Conservation (phyloP, 2,329 filamentous ascomycete species). For the Dothiorella sarmentorum region DNA sequence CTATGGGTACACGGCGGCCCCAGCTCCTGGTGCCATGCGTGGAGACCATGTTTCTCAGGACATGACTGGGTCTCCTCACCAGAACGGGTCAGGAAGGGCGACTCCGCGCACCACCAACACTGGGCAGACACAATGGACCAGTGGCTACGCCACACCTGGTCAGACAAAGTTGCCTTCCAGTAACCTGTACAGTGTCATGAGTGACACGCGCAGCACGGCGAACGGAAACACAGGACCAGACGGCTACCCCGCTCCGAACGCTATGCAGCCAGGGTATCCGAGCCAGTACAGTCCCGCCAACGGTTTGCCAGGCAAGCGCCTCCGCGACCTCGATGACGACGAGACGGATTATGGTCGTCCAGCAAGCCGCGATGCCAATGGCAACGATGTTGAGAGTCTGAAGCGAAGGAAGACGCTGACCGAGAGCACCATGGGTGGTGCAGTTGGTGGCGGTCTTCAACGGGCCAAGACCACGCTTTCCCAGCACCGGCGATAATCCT, state of each 20-base stretch:
- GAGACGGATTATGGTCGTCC: slow-evolving; percentile 65
- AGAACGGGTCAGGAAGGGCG: slow-evolving; percentile 75
- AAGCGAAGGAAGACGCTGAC: slow-evolving; percentile 79
- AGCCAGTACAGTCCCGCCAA: slow-evolving; percentile 64
- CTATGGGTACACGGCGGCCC: slow-evolving; percentile 71
- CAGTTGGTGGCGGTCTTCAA: slow-evolving; percentile 18
- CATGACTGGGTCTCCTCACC: slow-evolving; percentile 79
- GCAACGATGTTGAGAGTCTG: slow-evolving; percentile 59
- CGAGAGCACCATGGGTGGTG: slow-evolving; percentile 51
- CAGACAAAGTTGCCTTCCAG: slow-evolving; percentile 66
- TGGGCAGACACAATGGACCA: slow-evolving; percentile 68
- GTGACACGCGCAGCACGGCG: slow-evolving; percentile 65
- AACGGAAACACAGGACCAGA: slow-evolving; percentile 67
- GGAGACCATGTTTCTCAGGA: slow-evolving; percentile 74
- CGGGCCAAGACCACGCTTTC: slow-evolving; percentile 14
- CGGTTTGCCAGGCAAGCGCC: slow-evolving; percentile 59
- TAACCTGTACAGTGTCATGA: slow-evolving; percentile 86
- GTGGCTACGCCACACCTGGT: slow-evolving; percentile 75
- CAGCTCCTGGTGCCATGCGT: slow-evolving; percentile 62
- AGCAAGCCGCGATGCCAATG: slow-evolving; percentile 52
- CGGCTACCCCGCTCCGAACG: slow-evolving; percentile 65
- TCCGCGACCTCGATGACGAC: slow-evolving; percentile 59
- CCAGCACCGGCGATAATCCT: slow-evolving; percentile 17
- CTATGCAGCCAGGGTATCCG: slow-evolving; percentile 60
- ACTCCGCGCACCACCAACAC: slow-evolving; percentile 77